Evolutionary conservation across 2,329 filamentous ascomycete species (phyloP).

Genomic region (Aciculosporium take): DNA sequence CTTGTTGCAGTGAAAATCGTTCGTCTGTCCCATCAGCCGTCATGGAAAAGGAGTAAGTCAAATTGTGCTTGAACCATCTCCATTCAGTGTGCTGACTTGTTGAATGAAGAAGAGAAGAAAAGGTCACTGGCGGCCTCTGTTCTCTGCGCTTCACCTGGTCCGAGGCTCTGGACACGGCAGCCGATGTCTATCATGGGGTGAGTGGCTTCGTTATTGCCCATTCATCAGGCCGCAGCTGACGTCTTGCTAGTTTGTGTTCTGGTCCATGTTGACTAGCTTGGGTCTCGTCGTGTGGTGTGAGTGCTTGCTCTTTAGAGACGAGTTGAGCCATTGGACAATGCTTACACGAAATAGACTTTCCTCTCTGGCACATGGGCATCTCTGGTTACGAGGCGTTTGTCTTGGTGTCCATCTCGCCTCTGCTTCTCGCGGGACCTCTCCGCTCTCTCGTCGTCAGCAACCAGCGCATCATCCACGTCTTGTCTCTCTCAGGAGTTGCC

Average conservation of each 20-base stretch:
- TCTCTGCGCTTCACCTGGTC: conserved; percentile 57
- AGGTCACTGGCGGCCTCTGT: conserved; percentile 56
- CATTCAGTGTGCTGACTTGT: neutral
- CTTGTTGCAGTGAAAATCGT: conserved; percentile 29
- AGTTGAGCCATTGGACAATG: neutral
- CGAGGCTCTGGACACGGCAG: conserved; percentile 64
- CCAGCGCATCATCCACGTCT: conserved; percentile 55
- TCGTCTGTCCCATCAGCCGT: conserved; percentile 33
- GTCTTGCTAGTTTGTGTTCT: conserved; percentile 65
- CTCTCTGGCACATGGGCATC: conserved; percentile 97
- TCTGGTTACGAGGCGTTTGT: conserved; percentile 89
- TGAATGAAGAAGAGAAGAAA: conserved; percentile 50
- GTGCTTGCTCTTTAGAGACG: conserved; percentile 21
- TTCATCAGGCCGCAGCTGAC: conserved; percentile 10
- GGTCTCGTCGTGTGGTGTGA: conserved; percentile 87
- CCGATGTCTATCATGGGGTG: conserved; percentile 87
- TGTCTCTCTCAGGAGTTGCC: conserved; percentile 64
- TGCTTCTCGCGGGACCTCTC: conserved; percentile 58
- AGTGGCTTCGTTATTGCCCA: conserved; percentile 17
- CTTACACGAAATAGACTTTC: conserved; percentile 51
- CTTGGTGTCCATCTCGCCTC: conserved; percentile 68
- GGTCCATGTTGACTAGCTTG: conserved; percentile 83
- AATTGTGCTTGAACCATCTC: neutral
- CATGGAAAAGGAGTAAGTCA: conserved; percentile 60
- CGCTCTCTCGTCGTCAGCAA: conserved; percentile 56